Percentiles rank a stretch among this genome's conserved stretches.
These are phyloP conservation scores for Asparagopsis taxiformis DNA, from an alignment of 31 red algal species.

Conservation along the genomic window DNA sequence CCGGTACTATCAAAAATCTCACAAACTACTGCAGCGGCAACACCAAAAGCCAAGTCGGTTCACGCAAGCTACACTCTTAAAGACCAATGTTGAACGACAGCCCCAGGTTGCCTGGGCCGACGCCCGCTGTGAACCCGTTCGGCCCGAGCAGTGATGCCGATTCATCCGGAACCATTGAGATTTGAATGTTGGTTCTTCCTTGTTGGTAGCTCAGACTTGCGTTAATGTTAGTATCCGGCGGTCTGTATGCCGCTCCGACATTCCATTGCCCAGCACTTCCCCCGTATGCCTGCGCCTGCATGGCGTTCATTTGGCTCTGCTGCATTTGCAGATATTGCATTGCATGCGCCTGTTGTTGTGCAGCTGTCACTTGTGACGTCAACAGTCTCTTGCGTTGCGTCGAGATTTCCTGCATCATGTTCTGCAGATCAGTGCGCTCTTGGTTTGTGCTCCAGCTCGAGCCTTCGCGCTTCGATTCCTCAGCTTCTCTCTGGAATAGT, in stretches of 20 bases:
- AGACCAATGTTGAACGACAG: constrained; percentile 94
- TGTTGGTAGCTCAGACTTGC: constrained; percentile 98
- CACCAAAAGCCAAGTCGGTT: too few species aligned
- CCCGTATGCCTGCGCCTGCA: constrained; percentile 96
- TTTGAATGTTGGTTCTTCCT: constrained; percentile 97
- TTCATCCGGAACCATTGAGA: constrained; percentile 99
- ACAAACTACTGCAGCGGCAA: too few species aligned
- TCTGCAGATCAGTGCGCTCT: constrained; percentile 90
- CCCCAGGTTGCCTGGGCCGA: constrained; percentile 93
- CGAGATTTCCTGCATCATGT: constrained; percentile 96
- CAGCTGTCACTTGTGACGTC: constrained; percentile 74
- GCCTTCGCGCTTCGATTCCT: constrained; percentile 83
- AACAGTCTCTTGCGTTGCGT: constrained; percentile 92
- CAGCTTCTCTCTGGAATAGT: constrained; percentile 81
- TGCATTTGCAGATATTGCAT: constrained; percentile 99
- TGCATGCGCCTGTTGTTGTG: constrained; percentile 84
- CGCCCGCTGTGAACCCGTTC: constrained; percentile 88
- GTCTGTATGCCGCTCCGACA: constrained; percentile 96
- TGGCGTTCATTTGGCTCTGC: constrained; percentile 93
- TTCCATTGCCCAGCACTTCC: constrained; percentile 93
- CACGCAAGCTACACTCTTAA: too few species aligned
- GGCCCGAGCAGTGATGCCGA: constrained; percentile 85
- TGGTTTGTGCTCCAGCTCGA: constrained; percentile 82
- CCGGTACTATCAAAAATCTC: too few species aligned
- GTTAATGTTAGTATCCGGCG: constrained; percentile 99